Base-by-base conservation (phyloP, 306 rosid genomes). In the Casuarina equisetifolia region DNA sequence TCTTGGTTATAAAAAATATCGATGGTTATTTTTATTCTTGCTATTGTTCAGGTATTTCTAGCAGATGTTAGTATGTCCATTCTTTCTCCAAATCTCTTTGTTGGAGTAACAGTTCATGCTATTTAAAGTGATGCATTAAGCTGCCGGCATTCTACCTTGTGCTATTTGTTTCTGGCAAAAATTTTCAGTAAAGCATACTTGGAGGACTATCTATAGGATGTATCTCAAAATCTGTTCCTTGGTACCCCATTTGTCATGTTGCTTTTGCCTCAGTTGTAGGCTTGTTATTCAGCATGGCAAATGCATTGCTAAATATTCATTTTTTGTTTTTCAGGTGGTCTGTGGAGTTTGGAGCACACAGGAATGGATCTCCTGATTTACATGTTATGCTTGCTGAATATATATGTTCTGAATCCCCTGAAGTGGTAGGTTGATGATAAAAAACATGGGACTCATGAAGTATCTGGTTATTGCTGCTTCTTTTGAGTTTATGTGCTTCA, bases 371-470 rank as follows among this genome's bases (percentile, higher is more conserved):
- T 83, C 91, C 97, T 45, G 96, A 92, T 69, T 80, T 92, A 78
- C 97, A 96, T 85, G 84, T 83, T 76, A 90, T 96, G 96, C 86
- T 96, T 61, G 99, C 96, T 36, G 91, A 91, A 53, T 92, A 96
- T 80, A 84, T 96, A 48, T 96, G 87, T 88, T 92, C 94, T 53
- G 98, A 90, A 83, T 91, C 91, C 69, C 93, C 98, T 51, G 98
- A 94, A 80, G 93, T 84, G 97, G 97, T 94, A 90, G 13, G 97
- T 90, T 74, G 53, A 45, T 9, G 61, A 78, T 50, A n/a, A 69
- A 75, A 46, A 52, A 36, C 52, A 67, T 77, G 44, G 17, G 55
- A 69, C 59, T 78, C 62, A 52, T 69, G 53, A 51, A 72, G 53
- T 59, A 53, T 67, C 16, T 69, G 44, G 54, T 76, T 44, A 45